phyloP scores from a whole-genome alignment of 2,329 filamentous ascomycete genomes.

The Ustulina deusta region DNA sequence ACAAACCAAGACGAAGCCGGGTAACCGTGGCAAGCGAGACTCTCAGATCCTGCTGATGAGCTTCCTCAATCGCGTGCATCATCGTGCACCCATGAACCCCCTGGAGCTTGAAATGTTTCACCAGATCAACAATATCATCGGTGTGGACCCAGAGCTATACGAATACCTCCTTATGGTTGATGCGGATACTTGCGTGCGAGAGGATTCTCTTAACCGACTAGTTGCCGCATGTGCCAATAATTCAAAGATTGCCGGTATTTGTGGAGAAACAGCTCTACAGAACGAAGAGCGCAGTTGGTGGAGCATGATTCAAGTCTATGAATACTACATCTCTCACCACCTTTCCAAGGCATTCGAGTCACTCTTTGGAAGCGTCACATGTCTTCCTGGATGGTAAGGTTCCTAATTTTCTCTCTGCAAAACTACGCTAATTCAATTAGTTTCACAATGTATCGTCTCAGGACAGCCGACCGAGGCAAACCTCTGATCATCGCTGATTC shows the following conservation, averaged over 20 bases:
- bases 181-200: conserved; percentile 92
- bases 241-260: conserved; percentile 96
- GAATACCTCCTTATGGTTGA: conserved; percentile 98
- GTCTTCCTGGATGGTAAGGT: conserved; percentile 97
- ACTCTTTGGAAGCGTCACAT: conserved; percentile 96
- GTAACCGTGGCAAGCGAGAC: conserved; percentile 98
- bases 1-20: conserved; percentile 88
- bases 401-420: not conserved
- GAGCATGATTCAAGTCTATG: conserved; percentile 99
- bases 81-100: conserved; percentile 92
- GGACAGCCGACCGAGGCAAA: conserved; percentile 92
- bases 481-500: conserved; percentile 93
- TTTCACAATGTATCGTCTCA: conserved; percentile 98
- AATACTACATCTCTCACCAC: conserved; percentile 99
- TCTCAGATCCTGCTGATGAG: conserved; percentile 96
- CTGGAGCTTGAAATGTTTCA: conserved; percentile 98
- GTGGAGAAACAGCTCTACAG: conserved; percentile 94
- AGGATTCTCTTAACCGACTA: conserved; percentile 91
- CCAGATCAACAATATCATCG: conserved; percentile 99
- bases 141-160: conserved; percentile 96
- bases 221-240: conserved; percentile 94
- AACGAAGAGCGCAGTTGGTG: conserved; percentile 97
- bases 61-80: conserved; percentile 97
- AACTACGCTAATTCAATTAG: conserved; percentile 62
- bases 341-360: conserved; percentile 97